Conservation (phyloP, 257 asterid genomes). For the Solanum rostratum region DNA sequence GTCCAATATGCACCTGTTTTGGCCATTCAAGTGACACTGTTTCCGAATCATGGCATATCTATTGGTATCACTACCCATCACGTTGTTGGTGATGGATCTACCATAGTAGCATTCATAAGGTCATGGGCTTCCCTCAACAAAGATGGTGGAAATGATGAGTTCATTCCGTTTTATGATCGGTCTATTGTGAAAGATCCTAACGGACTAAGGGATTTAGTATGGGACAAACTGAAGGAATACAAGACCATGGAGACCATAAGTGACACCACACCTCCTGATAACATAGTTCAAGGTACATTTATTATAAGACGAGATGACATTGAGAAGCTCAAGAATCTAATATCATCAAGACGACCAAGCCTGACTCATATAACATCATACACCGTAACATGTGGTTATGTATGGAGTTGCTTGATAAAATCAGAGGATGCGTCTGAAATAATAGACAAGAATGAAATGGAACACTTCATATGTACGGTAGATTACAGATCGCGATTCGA, state of each 20-base stretch:
- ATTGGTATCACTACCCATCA: constrained; percentile 8
- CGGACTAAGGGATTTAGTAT: not conserved
- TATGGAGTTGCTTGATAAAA: constrained; percentile 34
- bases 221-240: too few species aligned
- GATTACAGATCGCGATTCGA: constrained; percentile 18
- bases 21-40: too few species aligned
- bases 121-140: constrained; percentile 11
- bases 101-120: not conserved
- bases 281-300: constrained; percentile 10
- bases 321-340: constrained; percentile 14
- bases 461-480: not conserved
- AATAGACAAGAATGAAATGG: not conserved
- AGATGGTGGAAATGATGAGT: not conserved
- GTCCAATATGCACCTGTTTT: too few species aligned
- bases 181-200: not conserved
- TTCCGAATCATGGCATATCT: constrained; percentile 1
- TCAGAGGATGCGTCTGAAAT: not conserved
- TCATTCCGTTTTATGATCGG: constrained; percentile 11
- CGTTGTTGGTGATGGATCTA: constrained; percentile 1
- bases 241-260: too few species aligned
- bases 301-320: not conserved
- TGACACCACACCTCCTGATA: not conserved
- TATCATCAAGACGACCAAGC: constrained; percentile 4
- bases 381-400: constrained; percentile 13
- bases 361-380: constrained; percentile 22